A percentile compares a stretch with the other conserved stretches of the same genome.
Conservation (phyloP, 495 filamentous ascomycete genomes). For the Penicillium crystallinum region DNA sequence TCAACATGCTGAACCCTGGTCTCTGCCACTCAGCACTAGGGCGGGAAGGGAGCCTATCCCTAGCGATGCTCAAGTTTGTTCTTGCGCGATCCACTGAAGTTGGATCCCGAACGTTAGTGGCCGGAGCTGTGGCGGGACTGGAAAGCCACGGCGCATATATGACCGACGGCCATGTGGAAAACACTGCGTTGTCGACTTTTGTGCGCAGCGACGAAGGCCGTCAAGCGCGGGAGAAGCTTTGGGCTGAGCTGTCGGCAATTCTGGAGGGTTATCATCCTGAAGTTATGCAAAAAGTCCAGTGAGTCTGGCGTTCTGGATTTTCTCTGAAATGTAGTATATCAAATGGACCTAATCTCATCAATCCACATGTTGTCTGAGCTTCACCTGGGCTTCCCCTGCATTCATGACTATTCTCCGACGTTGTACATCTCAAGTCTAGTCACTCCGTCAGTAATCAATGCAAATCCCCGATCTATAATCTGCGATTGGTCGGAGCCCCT, state of each 20-base stretch:
- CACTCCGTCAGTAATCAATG: not conserved
- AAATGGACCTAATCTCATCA: too few relatives aligned
- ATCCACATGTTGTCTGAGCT: too few relatives aligned
- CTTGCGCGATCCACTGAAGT: constrained; percentile 43
- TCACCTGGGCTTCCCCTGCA: not conserved
- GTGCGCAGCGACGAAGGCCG: constrained; percentile 35
- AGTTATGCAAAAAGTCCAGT: constrained; percentile 22
- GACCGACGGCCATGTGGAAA: constrained; percentile 23
- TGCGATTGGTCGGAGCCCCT: not conserved
- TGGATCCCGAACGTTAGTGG: constrained; percentile 43
- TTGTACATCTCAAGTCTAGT: not conserved
- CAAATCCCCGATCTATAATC: not conserved
- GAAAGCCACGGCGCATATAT: constrained; percentile 49
- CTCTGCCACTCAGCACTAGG: constrained; percentile 42
- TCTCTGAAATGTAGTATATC: too few relatives aligned
- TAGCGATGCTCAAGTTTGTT: constrained; percentile 15
- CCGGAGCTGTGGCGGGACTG: constrained; percentile 29
- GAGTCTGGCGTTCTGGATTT: too few relatives aligned
- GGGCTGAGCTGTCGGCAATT: constrained; percentile 47
- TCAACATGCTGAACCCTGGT: constrained; percentile 52
- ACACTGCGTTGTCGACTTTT: constrained; percentile 24
- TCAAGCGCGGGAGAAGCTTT: constrained; percentile 45
- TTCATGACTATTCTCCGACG: not conserved
- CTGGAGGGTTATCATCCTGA: constrained; percentile 45
- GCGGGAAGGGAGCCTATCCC: constrained; percentile 21